phyloP scores from a whole-genome alignment of 495 filamentous ascomycete species.

The Penicillium bovifimosum region DNA sequence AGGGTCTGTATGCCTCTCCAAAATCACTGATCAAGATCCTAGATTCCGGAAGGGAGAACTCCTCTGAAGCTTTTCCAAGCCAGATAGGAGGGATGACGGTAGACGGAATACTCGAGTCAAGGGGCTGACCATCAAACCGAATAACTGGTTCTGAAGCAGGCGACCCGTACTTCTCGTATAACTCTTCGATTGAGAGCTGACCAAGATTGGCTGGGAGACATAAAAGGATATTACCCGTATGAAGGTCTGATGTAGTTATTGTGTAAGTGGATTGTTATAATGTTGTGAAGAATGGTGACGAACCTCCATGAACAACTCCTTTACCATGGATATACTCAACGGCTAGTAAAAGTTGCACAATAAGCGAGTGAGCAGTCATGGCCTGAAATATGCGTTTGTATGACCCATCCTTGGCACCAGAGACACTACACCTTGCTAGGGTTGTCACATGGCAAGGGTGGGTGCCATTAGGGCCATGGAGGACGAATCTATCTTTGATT shows the following conservation, averaged over 20 bases:
- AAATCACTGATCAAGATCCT: conserved; percentile 30
- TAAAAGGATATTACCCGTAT: conserved; percentile 25
- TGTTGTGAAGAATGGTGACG: neutral
- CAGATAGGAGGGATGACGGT: conserved; percentile 13
- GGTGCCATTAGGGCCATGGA: conserved; percentile 37
- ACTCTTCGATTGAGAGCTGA: conserved; percentile 23
- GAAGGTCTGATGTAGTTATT: conserved; percentile 16
- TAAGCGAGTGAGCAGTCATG: conserved; percentile 30
- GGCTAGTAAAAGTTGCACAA: conserved; percentile 31
- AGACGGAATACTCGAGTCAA: conserved; percentile 13
- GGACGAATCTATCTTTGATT: conserved; percentile 29
- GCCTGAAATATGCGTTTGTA: conserved; percentile 22
- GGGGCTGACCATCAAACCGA: conserved; percentile 17
- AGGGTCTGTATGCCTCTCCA: conserved; percentile 27
- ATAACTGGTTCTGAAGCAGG: conserved; percentile 19
- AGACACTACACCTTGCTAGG: conserved; percentile 16
- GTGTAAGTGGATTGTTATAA: neutral
- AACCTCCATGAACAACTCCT: conserved; percentile 23
- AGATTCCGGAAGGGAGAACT: conserved; percentile 16
- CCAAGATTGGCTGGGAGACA: conserved; percentile 17
- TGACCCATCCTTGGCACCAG: conserved; percentile 21
- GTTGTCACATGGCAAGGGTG: conserved; percentile 38
- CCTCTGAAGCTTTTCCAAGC: conserved; percentile 17
- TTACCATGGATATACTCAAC: conserved; percentile 23
- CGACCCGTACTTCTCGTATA: conserved; percentile 28